phyloP scores from a whole-genome alignment of 176 grass and related monocot genomes.

The Poa annua region DNA sequence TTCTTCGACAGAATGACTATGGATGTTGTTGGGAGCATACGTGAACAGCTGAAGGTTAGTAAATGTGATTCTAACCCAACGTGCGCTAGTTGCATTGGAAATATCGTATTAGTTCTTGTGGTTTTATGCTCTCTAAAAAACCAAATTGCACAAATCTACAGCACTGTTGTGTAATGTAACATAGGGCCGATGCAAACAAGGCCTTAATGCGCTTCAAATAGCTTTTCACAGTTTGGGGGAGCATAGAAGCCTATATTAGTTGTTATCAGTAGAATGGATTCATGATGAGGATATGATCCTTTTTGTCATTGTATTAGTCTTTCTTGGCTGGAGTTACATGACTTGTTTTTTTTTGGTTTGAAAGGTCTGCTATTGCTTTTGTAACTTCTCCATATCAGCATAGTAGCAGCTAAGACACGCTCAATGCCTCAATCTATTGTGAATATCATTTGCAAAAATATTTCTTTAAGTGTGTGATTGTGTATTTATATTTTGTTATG shows the following conservation, averaged over 20 bases:
- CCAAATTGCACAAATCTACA: constrained; percentile 14
- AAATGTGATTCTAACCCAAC: not conserved
- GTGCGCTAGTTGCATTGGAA: not conserved
- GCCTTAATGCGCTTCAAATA: not conserved
- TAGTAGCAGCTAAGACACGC: not conserved
- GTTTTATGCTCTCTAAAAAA: constrained; percentile 22
- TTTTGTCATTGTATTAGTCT: constrained; percentile 8
- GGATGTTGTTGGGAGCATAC: constrained; percentile 85
- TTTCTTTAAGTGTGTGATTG: not conserved
- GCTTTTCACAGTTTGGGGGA: not conserved
- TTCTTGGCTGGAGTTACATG: constrained; percentile 13
- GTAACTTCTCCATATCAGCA: constrained; percentile 6
- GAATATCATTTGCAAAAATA: constrained; percentile 15
- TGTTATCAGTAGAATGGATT: constrained; percentile 4
- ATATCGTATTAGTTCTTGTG: not conserved
- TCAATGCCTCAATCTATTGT: not conserved
- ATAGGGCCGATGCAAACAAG: not conserved
- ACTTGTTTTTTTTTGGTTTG: constrained; percentile 2
- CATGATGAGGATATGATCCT: not conserved
- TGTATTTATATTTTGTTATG: constrained; percentile 10
- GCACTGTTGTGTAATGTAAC: not conserved
- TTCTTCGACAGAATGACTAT: constrained; percentile 94
- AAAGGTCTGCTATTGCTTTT: constrained; percentile 29
- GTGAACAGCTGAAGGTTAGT: constrained; percentile 72
- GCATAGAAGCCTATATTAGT: not conserved